Conservation (phyloP, 75 land plant species). For the Sequoiadendron giganteum region DNA sequence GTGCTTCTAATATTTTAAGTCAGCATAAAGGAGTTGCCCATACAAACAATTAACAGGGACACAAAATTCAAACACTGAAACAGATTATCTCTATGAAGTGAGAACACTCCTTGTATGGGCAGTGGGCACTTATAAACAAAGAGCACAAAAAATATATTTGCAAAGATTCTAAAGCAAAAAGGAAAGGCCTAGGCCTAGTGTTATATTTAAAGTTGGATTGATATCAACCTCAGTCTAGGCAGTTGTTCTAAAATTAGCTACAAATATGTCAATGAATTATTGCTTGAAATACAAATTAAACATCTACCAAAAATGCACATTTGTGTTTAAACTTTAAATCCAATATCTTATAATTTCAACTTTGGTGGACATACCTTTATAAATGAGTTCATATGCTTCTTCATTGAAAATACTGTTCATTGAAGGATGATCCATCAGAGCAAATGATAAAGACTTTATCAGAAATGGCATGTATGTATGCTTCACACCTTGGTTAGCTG, state of each 20-base stretch:
- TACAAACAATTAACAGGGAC: not conserved
- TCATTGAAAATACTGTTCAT: constrained; percentile 86
- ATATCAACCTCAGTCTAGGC: not conserved
- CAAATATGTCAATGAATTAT: not conserved
- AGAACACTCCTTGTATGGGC: not conserved
- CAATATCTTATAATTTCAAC: not conserved
- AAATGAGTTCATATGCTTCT: constrained; percentile 62
- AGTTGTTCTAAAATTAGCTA: not conserved
- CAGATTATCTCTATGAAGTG: not conserved
- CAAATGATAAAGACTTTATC: constrained; percentile 87
- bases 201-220: not conserved
- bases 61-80: not conserved
- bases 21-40: not conserved
- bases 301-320: not conserved
- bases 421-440: constrained; percentile 76
- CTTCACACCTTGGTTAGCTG: constrained; percentile 57
- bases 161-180: not conserved
- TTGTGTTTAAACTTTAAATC: not conserved
- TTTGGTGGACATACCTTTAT: constrained; percentile 52
- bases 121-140: not conserved
- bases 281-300: not conserved
- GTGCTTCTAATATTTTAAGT: not conserved
- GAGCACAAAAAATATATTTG: not conserved
- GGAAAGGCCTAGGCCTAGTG: not conserved
- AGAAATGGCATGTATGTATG: constrained; percentile 83